A percentile compares a stretch with the other conserved stretches of the same genome.
Conservation (phyloP, 805 yeast species). For the Lachancea kluyveri region DNA sequence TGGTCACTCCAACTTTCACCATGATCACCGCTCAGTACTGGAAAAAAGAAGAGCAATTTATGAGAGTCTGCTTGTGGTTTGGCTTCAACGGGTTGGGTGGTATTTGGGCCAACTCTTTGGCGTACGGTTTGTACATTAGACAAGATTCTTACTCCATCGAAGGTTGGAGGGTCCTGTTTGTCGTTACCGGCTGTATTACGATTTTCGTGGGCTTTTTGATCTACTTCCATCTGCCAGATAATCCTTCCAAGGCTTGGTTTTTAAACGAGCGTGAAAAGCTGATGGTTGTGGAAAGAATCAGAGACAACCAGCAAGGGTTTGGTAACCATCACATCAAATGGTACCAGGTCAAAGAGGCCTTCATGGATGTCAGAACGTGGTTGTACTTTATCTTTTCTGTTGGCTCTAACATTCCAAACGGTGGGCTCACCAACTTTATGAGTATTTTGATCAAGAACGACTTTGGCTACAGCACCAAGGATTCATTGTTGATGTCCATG, state of each 20-base stretch:
- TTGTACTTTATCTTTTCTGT: conserved; percentile 37
- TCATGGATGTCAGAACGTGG: conserved; percentile 46
- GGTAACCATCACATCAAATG: conserved; percentile 49
- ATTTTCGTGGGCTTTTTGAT: conserved; percentile 43
- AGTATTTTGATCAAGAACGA: conserved; percentile 38
- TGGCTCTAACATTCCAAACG: conserved; percentile 43
- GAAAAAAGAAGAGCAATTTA: conserved; percentile 40
- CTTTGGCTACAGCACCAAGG: conserved; percentile 37
- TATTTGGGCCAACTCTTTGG: conserved; percentile 45
- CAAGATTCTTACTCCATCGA: conserved; percentile 35
- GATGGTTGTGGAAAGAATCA: conserved; percentile 46
- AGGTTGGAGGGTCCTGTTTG: conserved; percentile 57
- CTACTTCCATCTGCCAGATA: conserved; percentile 47
- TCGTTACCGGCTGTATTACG: conserved; percentile 56
- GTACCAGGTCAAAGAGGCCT: conserved; percentile 47
- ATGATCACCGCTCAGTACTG: conserved; percentile 55
- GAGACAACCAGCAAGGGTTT: conserved; percentile 51
- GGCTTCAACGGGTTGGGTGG: conserved; percentile 43
- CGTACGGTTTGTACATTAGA: conserved; percentile 44
- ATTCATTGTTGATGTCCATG: conserved; percentile 39
- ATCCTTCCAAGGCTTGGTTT: conserved; percentile 46
- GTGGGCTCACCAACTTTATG: conserved; percentile 47
- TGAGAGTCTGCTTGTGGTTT: conserved; percentile 39
- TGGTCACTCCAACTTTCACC: conserved; percentile 52
- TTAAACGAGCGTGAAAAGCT: conserved; percentile 39